Base-by-base conservation (phyloP, 2,329 filamentous ascomycete species). In the Penicillium sp. region DNA sequence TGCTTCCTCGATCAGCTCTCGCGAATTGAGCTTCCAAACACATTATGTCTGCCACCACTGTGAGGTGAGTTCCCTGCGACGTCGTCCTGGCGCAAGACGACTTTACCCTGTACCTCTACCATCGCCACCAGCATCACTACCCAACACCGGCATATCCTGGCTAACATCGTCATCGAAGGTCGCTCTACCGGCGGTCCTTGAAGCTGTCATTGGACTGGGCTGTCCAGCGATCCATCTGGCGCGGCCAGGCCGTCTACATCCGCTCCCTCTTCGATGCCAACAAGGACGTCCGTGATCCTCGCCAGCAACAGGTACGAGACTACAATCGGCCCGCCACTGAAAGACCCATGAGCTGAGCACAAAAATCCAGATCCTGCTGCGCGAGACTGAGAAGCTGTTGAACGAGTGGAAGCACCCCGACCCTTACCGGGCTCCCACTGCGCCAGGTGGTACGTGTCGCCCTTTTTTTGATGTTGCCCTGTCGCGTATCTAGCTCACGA, bases 341-440 rank as follows among this genome's bases (percentile, higher is more conserved):
- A 30, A 6, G 14, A 28, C 45, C 37, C 28, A 35, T 14, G 49
- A 25, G 42, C 37, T 8, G 5, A 13, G 11, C 4, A 53, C 28
- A n/a, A 16, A 10, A 22, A 65, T 33, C 61, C 46, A 99, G 95
- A 87, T 87, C 53, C 79, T 99, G 60, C 84, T 98, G 67, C 86
- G 88, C 64, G 93, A 97, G 80, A 94, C 95, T 4, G 93, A 98
- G 78, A 89, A 89, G 69, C 76, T 97, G 61, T 82, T 99, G 65
- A 87, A 95, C 73, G 91, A 89, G 78, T 99, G 94, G 94, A 98
- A 98, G 81, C 95, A 99, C 75, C 95, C 95, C 3, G 95, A 99
- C 77, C 93, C 95, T 35, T 98, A 97, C 77, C 83, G 86, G 69
- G 87, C 89, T 67, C 95, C 95, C 14, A 96, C 92, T 45, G 94